Evolutionary conservation across 2,329 filamentous ascomycete genomes (phyloP), one percentile per base, ranked within the genome.

Genomic region (Claviceps capensis): DNA sequence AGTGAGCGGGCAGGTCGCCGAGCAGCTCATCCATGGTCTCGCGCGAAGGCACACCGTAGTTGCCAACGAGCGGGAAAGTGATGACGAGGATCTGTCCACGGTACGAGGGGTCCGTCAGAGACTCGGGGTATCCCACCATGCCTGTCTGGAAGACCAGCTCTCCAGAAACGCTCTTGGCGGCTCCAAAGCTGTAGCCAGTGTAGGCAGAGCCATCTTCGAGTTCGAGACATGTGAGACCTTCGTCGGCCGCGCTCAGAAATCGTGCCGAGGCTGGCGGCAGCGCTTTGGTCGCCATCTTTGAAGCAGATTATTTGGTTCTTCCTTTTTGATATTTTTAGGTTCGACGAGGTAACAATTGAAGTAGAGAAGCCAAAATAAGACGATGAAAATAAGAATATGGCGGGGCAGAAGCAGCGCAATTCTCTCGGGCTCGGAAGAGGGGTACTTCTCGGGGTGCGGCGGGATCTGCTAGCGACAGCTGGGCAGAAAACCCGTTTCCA

Each of bases 91-190:
- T 97, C 75, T 98, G 93, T 60, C 93, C 86, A 59, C 86, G 85
- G 71, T 93, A 91, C 48, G 87, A 91, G 59, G 87, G 87, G 65
- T 93, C 87, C 55, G 87, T 91, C 61, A 93, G 78, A 47, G 85
- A 94, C 76, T 98, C 93, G 43, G 93, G 90, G 68, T 98, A 98
- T 65, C 93, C 93, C 61, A 97, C 93, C 90, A 97, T 95, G 70
- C 93, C 93, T 53, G 93, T 98, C 78, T 97, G 91, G 75, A 98
- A 98, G 72, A 98, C 93, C 67, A 98, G 78, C 77, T 98, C 93
- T 69, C 93, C 93, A 59, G 91, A 86, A 64, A 94, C 82, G 73
- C 88, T 95, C 79, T 90, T 95, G 65, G 88, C 78, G 57, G 91
- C 90, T 70, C 93, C 93, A 67, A 98, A 98, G 78, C 89, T 95